A percentile compares a stretch with the other conserved stretches of the same genome.
These are phyloP conservation scores for Lactifluus piperatus DNA, from an alignment of 768 basidiomycete genomes.

Conservation along the genomic window DNA sequence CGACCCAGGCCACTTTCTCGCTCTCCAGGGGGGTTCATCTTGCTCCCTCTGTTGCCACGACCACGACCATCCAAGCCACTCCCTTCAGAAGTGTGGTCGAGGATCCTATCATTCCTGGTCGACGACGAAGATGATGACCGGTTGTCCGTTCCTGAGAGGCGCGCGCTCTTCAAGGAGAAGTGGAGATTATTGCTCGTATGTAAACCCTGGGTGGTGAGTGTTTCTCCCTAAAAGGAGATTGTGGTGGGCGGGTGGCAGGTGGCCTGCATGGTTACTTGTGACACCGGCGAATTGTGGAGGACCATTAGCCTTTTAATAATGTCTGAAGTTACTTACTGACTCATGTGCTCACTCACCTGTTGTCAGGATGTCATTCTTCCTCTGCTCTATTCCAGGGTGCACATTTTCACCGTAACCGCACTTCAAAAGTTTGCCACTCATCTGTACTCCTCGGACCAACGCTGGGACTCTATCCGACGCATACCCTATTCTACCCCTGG, in stretches of 20 bases:
- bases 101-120: slow-evolving; percentile 40
- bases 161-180: slow-evolving; percentile 16
- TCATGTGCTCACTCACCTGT: not conserved
- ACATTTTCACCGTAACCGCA: slow-evolving; percentile 33
- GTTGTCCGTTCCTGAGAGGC: slow-evolving; percentile 2
- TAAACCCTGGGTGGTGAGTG: slow-evolving; percentile 18
- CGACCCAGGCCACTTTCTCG: slow-evolving; percentile 60
- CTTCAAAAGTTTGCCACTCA: slow-evolving; percentile 52
- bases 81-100: slow-evolving; percentile 64
- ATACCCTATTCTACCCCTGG: slow-evolving; percentile 85
- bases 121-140: slow-evolving; percentile 14
- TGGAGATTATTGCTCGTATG: slow-evolving; percentile 21
- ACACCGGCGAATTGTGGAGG: not conserved
- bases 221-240: no score
- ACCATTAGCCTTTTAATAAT: not conserved
- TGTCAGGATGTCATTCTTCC: slow-evolving; percentile 57
- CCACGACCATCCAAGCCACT: slow-evolving; percentile 44
- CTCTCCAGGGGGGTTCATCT: slow-evolving; percentile 47
- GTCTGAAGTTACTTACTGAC: not conserved
- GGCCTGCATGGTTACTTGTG: not conserved
- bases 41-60: slow-evolving; percentile 60
- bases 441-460: slow-evolving; percentile 55
- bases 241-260: not conserved
- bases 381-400: slow-evolving; percentile 50
- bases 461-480: slow-evolving; percentile 83